These are phyloP conservation scores for Viola pubescens DNA, from an alignment of 441 rosid species.

Conservation along the genomic window DNA sequence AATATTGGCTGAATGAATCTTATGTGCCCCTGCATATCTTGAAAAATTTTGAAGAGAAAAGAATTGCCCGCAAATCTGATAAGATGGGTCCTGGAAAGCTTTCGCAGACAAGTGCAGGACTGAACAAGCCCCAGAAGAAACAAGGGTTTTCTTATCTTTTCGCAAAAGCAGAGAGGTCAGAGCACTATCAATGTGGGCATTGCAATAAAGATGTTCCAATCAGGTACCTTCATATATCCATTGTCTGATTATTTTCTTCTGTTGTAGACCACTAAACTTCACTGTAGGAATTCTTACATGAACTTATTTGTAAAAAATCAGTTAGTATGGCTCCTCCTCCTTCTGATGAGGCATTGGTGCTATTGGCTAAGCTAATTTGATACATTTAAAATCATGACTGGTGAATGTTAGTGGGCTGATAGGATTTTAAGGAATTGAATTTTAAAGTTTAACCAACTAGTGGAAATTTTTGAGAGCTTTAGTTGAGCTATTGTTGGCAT, in stretches of 20 bases:
- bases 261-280: not conserved
- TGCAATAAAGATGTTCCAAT: conserved; percentile 65
- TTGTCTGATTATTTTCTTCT: conserved; percentile 3
- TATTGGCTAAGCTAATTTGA: no score
- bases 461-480: no score
- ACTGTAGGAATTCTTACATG: not conserved
- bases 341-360: no score
- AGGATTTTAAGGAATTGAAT: no score
- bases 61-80: conserved; percentile 51
- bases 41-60: conserved; percentile 91
- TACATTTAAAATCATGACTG: no score
- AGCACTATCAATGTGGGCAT: conserved; percentile 60
- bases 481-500: no score
- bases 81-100: conserved; percentile 40
- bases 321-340: no score
- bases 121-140: conserved; percentile 35
- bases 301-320: no score
- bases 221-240: conserved; percentile 37
- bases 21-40: conserved; percentile 83
- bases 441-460: no score
- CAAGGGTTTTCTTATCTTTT: conserved; percentile 73
- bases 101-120: conserved; percentile 26
- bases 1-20: conserved; percentile 75
- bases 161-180: conserved; percentile 65
- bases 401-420: no score